Evolutionary conservation across 176 grass and related monocot genomes (phyloP), one percentile per base, ranked within the genome.

Genomic region (maize (Zea mays)): DNA sequence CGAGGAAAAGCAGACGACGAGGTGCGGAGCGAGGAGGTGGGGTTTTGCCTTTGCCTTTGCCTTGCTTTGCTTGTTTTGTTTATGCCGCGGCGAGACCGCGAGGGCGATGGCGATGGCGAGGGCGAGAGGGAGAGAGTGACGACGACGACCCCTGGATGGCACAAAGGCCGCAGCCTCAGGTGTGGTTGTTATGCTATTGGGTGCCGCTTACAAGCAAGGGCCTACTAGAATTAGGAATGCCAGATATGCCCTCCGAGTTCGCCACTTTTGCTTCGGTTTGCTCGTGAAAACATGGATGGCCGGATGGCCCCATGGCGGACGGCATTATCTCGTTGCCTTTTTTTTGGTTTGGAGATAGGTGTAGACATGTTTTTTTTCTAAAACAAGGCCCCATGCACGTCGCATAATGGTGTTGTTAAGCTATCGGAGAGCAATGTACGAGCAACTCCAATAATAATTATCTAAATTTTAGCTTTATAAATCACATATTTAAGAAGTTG

Each of bases 131-230:
- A 15, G 20, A 34, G 27, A 27, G 41, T 27, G 27, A 27, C 27
- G 27, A 27, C 27, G 70, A 74, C 70, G 72, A 76, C 83, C 85
- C 37, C 65, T 77, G 72, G 71, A 81, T 63, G 78, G 20, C 84
- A 76, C 37, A 46, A 12, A 44, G 46, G 78, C 85, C 85, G 85
- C 66, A 67, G 74, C 17, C 85, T 78, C 67, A 43, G 74, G 59
- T 87, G 79, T 61, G 79, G 79, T 72, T 27, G 27, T 27, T 27
- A 27, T 78, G 79, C 67, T 38, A 78, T 73, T 67, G 85, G 74
- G 10, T 27, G 27, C 27, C 10, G 55, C 4, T 78, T 73, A 39
- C 74, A 15, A 7, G 12, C 3, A 67, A 45, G 43, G 16, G 50
- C 67, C 49, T 77, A 2, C 0, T 0, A 44, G 6, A 6, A 58